Percentiles rank a stretch among this genome's conserved stretches.
Conservation (phyloP, 306 rosid genomes). For the Acacia melanoxylon region DNA sequence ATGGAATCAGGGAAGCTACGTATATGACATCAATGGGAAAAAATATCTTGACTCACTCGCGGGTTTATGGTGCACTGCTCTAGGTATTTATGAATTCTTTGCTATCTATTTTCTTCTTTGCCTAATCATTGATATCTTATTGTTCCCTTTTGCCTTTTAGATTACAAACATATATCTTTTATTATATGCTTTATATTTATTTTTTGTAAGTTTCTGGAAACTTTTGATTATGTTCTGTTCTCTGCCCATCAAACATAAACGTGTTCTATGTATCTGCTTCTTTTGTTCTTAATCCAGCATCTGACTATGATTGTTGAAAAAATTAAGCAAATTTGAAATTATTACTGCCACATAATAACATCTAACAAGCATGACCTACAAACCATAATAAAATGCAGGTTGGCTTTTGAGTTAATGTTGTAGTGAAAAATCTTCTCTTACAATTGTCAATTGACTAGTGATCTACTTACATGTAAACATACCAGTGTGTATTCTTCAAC, state of each 20-base stretch:
- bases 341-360: background rate
- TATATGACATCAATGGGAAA: slow-evolving; percentile 79
- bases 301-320: background rate
- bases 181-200: slow-evolving; percentile 1
- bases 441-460: background rate
- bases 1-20: slow-evolving; percentile 84
- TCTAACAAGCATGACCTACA: background rate
- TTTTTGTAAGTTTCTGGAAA: slow-evolving; percentile 1
- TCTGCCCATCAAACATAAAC: background rate
- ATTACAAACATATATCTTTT: slow-evolving; percentile 2
- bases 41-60: slow-evolving; percentile 95
- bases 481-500: background rate
- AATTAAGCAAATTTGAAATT: background rate
- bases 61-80: slow-evolving; percentile 92
- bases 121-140: slow-evolving; percentile 10
- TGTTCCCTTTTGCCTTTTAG: background rate
- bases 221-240: background rate
- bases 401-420: background rate
- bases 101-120: background rate
- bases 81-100: slow-evolving; percentile 41
- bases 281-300: background rate
- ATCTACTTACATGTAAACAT: background rate
- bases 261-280: background rate
- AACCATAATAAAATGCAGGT: background rate
- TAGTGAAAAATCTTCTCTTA: background rate